Evolutionary conservation across 495 filamentous ascomycete species (phyloP).

Genomic region (Rhizodiscina lignyota): DNA sequence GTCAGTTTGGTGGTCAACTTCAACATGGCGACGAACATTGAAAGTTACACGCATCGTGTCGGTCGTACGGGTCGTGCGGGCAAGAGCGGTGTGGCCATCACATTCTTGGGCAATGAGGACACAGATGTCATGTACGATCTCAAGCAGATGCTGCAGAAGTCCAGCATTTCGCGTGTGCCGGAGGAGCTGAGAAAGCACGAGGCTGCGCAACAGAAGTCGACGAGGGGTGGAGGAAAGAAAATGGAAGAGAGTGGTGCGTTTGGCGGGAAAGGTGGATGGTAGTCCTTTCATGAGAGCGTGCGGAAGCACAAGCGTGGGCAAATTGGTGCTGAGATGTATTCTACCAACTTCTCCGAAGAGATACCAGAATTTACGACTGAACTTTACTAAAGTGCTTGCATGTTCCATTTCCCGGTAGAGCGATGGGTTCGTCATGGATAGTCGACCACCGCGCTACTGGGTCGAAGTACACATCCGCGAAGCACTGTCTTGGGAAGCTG

Average conservation of each 20-base stretch:
- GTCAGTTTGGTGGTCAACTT: conserved; percentile 94
- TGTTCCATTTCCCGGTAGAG: too few relatives aligned
- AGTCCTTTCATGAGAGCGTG: too few relatives aligned
- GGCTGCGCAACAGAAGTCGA: conserved; percentile 71
- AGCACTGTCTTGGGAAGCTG: too few relatives aligned
- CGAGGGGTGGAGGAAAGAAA: conserved; percentile 40
- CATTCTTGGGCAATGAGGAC: conserved; percentile 90
- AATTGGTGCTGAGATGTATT: too few relatives aligned
- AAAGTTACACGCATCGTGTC: conserved; percentile 94
- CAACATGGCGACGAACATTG: conserved; percentile 92
- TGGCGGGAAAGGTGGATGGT: too few relatives aligned
- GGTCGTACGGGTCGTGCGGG: conserved; percentile 95
- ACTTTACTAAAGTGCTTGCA: too few relatives aligned
- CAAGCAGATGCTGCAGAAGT: conserved; percentile 91
- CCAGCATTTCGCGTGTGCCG: conserved; percentile 72
- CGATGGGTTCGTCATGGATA: too few relatives aligned
- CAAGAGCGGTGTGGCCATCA: conserved; percentile 93
- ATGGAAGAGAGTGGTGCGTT: background rate
- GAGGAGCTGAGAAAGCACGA: conserved; percentile 91
- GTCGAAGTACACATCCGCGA: too few relatives aligned
- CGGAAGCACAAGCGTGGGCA: too few relatives aligned
- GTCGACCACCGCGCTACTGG: too few relatives aligned
- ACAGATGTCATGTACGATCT: conserved; percentile 79
- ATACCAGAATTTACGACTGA: too few relatives aligned
- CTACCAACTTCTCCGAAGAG: too few relatives aligned